Base-by-base conservation (phyloP, 1,284 basidiomycete genomes). In the Taiwanofungus camphoratus region DNA sequence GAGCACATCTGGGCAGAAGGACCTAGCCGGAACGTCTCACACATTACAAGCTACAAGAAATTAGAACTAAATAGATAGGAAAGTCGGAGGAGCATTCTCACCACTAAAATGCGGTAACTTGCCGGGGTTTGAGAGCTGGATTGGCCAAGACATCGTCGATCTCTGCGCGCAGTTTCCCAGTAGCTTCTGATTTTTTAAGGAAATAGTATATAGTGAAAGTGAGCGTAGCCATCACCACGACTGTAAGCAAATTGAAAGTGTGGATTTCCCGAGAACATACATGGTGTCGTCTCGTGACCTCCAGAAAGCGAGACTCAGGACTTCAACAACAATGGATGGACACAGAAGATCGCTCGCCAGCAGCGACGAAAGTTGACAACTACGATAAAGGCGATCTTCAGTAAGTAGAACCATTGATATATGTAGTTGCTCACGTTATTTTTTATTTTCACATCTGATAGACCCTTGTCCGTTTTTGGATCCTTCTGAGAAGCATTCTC, bases 291-390 rank as follows among this genome's bases (percentile, higher is more conserved):
- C 54, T 75, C 74, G 48, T 74, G 74, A 2, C 73, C 64, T 66
- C 19, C 1, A 24, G 18, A 21, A 3, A 18, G 7, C 18, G 9
- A 21, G 1, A 8, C 20, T 38, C 23, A 33, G 36, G 11, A n/a
- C 19, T n/a, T 15, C 37, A 15, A 29, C 22, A 22, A 20, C 12
- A 15, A 27, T 19, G 21, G 13, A 4, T 19, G 24, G 15, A 33
- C 16, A 15, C 12, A 19, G 2, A 18, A n/a, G 4, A 23, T n/a
- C 36, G 12, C 51, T 15, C 48, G 64, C 66, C 74, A 4, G 74
- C 75, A 31, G 76, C 69, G n/a, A 77, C 58, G 64, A 77, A 76
- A 2, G 73, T 76, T n/a, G 74, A 55, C 18, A 74, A 63, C 69
- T 72, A 16, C 16, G 21, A 22, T 8, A 46, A 15, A 36, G 5